Evolutionary conservation across 306 rosid species (phyloP).

Genomic region (peach (Prunus persica)): DNA sequence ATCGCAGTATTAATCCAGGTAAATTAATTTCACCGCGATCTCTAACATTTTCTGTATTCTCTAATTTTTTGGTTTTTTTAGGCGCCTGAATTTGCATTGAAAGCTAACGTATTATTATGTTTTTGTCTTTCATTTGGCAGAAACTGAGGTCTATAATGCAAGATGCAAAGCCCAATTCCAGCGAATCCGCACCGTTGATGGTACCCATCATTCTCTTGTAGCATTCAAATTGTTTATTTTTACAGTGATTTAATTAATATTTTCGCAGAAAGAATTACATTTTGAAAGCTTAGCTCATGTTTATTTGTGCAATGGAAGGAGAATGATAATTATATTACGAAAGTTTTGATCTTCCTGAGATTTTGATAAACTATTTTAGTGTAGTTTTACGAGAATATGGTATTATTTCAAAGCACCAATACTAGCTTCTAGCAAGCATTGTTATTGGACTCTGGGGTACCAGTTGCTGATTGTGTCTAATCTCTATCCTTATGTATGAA

Average conservation of each 20-base stretch:
- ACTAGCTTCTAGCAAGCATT: not conserved
- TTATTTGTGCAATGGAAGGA: not conserved
- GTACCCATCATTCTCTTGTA: slow-evolving; percentile 32
- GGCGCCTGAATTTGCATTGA: not conserved
- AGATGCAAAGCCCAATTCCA: slow-evolving; percentile 12
- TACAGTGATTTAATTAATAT: not conserved
- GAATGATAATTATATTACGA: not conserved
- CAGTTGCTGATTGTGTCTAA: not conserved
- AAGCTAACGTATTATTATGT: not conserved
- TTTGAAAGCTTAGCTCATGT: not conserved
- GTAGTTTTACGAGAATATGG: not conserved
- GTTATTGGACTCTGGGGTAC: not conserved
- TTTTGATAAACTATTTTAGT: not conserved
- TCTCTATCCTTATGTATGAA: not conserved
- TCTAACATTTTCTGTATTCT: not conserved
- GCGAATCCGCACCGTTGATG: slow-evolving; percentile 39
- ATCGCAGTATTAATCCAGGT: slow-evolving; percentile 2
- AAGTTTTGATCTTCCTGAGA: not conserved
- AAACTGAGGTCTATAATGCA: slow-evolving; percentile 25
- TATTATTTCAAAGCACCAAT: not conserved
- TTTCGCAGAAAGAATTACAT: not conserved
- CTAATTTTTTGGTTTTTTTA: not conserved
- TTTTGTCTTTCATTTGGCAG: slow-evolving; percentile 9
- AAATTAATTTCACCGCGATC: not conserved
- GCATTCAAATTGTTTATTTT: not conserved